Percentiles rank a stretch among this genome's conserved stretches.
These are phyloP conservation scores for Umbelopsis vinacea DNA, from an alignment of 192 early-diverging fungal genomes.

Conservation along the genomic window DNA sequence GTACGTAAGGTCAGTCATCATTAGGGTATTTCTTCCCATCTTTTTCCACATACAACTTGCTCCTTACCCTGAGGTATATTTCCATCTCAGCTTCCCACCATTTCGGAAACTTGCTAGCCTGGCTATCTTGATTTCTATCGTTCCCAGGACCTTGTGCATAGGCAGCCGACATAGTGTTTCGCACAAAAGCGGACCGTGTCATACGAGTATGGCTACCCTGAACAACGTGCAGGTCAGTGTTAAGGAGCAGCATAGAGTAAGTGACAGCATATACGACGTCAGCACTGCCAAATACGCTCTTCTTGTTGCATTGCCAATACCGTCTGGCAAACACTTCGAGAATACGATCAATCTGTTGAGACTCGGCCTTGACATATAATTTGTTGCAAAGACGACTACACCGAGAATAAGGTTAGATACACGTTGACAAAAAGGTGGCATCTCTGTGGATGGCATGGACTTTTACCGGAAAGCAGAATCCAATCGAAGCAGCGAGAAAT, in stretches of 20 bases:
- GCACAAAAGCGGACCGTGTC: slow-evolving; percentile 72
- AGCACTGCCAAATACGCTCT: slow-evolving; percentile 49
- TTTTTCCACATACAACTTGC: too few relatives aligned
- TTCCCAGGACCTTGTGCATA: slow-evolving; percentile 34
- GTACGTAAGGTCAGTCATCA: not conserved
- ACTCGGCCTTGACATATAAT: slow-evolving; percentile 86
- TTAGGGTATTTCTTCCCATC: too few relatives aligned
- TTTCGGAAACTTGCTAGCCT: slow-evolving; percentile 35
- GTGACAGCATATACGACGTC: slow-evolving; percentile 88
- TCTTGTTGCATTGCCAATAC: slow-evolving; percentile 84
- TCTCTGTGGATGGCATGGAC: not conserved
- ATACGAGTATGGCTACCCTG: slow-evolving; percentile 72
- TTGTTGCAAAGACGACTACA: slow-evolving; percentile 70
- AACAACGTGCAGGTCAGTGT: slow-evolving; percentile 94
- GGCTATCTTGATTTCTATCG: slow-evolving; percentile 12
- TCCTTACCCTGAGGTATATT: slow-evolving; percentile 49
- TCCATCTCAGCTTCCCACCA: slow-evolving; percentile 64
- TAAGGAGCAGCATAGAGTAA: slow-evolving; percentile 86
- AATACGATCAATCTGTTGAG: slow-evolving; percentile 92
- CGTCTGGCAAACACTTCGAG: slow-evolving; percentile 81
- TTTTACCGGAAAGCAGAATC: slow-evolving; percentile 78
- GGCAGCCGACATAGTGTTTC: slow-evolving; percentile 66
- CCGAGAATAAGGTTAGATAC: not conserved
- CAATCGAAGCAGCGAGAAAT: slow-evolving; percentile 69
- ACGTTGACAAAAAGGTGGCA: not conserved